A percentile compares a stretch with the other conserved stretches of the same genome.
phyloP scores from a whole-genome alignment of 345 rosid species.

The Melaleuca quinquenervia region DNA sequence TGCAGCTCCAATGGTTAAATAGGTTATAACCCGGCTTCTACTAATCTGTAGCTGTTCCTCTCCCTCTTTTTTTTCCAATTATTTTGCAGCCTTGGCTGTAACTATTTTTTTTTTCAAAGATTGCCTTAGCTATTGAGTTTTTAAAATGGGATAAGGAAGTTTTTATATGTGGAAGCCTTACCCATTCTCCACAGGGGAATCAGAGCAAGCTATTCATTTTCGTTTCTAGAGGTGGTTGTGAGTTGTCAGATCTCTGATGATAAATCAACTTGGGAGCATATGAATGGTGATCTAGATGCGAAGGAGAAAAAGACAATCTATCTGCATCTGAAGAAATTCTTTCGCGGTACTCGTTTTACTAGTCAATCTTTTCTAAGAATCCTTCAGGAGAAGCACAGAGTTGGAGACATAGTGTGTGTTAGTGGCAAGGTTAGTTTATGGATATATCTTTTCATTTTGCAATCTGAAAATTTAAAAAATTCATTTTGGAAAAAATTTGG shows the following conservation, averaged over 20 bases:
- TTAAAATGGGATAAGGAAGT: background rate
- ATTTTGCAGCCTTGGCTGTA: background rate
- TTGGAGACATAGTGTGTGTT: constrained; percentile 75
- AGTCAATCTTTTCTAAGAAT: constrained; percentile 56
- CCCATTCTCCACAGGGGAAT: constrained; percentile 50
- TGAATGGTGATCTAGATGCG: constrained; percentile 6
- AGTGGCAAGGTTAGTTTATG: constrained; percentile 63
- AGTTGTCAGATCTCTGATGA: constrained; percentile 44
- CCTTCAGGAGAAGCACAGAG: constrained; percentile 45
- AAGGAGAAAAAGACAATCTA: constrained; percentile 34
- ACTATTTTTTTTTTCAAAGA: background rate
- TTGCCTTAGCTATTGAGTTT: background rate
- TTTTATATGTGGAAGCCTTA: background rate
- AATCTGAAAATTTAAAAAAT: background rate
- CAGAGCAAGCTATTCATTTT: constrained; percentile 52
- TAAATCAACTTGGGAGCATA: constrained; percentile 19
- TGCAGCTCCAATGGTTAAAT: background rate
- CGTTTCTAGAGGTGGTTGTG: constrained; percentile 83
- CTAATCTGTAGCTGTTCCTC: background rate
- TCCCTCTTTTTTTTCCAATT: background rate
- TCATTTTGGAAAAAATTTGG: background rate
- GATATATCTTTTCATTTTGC: background rate
- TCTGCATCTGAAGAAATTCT: constrained; percentile 84
- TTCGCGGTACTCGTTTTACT: constrained; percentile 74
- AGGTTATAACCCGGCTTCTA: background rate